Conservation (phyloP, 805 yeast genomes). For the Saccharomycopsis fibuligera region DNA sequence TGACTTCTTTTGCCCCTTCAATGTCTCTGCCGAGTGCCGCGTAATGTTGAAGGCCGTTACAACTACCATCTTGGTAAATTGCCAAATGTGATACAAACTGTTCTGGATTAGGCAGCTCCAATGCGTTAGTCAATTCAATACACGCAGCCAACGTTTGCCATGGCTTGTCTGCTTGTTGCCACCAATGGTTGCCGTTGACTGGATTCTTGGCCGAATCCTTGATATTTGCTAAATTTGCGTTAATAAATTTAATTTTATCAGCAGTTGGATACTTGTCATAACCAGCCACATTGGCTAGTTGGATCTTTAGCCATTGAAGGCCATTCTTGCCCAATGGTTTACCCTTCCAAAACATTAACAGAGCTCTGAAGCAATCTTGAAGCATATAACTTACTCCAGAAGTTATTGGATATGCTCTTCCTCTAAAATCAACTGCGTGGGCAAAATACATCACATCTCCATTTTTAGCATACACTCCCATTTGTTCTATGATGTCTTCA, state of each 20-base stretch:
- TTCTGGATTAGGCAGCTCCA: conserved; percentile 41
- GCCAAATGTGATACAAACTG: conserved; percentile 45
- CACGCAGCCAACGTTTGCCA: conserved; percentile 58
- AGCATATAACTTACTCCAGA: conserved; percentile 62
- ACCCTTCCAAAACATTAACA: conserved; percentile 56
- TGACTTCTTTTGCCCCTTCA: conserved; percentile 60
- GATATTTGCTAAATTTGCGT: conserved; percentile 39
- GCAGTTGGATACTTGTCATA: conserved; percentile 47
- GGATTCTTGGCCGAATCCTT: conserved; percentile 44
- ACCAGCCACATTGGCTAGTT: conserved; percentile 55
- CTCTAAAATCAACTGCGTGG: conserved; percentile 70
- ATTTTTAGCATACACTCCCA: not conserved
- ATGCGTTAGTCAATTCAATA: conserved; percentile 45
- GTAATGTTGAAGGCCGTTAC: conserved; percentile 64
- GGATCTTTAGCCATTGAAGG: conserved; percentile 54
- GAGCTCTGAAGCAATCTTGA: conserved; percentile 51
- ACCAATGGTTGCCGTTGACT: conserved; percentile 39
- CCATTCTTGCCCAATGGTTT: conserved; percentile 47
- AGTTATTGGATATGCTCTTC: conserved; percentile 64
- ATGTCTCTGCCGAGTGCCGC: conserved; percentile 67
- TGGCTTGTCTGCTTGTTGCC: conserved; percentile 54
- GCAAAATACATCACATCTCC: conserved; percentile 18
- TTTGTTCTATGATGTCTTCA: not conserved
- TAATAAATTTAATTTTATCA: conserved; percentile 44
- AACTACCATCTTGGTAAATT: conserved; percentile 63